Conservation (phyloP, 2,329 filamentous ascomycete species). For the Pseudodiploospora longispora region DNA sequence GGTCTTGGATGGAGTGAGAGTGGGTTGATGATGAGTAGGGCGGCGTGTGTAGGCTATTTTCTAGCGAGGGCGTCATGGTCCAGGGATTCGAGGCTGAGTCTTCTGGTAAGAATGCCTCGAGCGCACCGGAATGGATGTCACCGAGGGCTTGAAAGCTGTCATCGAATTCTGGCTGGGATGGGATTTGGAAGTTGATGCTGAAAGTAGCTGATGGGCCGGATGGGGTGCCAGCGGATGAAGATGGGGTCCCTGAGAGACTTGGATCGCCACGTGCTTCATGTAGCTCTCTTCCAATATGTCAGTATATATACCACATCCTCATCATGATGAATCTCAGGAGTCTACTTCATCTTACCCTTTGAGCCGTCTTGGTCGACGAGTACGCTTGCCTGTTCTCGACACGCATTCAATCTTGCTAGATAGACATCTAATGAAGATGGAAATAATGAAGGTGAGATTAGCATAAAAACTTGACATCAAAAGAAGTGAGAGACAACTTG, state of each 20-base stretch:
- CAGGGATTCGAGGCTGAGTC: conserved; percentile 15
- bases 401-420: conserved; percentile 46
- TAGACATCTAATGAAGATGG: conserved; percentile 32
- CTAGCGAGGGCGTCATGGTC: conserved; percentile 13
- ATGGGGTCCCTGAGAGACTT: conserved; percentile 14
- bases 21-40: conserved; percentile 18
- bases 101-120: conserved; percentile 32
- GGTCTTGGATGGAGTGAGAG: conserved; percentile 26
- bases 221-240: conserved; percentile 13
- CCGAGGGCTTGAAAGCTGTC: conserved; percentile 35
- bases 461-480: neutral
- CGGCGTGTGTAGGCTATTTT: conserved; percentile 18
- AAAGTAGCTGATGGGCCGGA: conserved; percentile 40
- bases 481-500: no score
- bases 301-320: neutral
- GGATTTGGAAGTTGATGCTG: conserved; percentile 44
- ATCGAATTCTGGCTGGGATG: conserved; percentile 27
- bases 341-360: conserved; percentile 13
- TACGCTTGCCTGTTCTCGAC: conserved; percentile 41
- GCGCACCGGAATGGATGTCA: conserved; percentile 31
- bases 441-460: conserved; percentile 15
- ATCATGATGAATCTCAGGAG: neutral
- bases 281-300: neutral
- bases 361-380: conserved; percentile 36
- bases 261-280: conserved; percentile 12